Evolutionary conservation across 257 asterid genomes (phyloP).

Genomic region (Rubia yunnanensis): DNA sequence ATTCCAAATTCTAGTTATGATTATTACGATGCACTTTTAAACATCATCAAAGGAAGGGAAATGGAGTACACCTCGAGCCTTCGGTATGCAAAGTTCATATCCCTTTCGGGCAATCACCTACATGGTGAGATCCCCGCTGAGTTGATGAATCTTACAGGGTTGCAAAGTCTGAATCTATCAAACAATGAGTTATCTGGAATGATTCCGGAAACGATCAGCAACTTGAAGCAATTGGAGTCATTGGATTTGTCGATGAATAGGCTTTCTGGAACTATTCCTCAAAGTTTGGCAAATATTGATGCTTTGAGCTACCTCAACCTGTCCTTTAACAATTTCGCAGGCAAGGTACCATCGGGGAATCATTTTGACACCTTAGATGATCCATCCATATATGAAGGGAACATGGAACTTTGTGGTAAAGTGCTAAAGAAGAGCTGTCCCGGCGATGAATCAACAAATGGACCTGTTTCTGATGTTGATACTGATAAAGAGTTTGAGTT

Average conservation of each 20-base stretch:
- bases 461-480: too few species aligned
- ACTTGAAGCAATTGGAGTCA: slow-evolving; percentile 21
- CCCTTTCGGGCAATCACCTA: slow-evolving; percentile 1
- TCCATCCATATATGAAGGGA: slow-evolving; percentile 5
- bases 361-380: slow-evolving; percentile 18
- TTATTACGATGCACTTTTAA: background rate
- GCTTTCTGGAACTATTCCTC: slow-evolving; percentile 23
- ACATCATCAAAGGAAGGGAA: slow-evolving; percentile 1
- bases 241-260: slow-evolving; percentile 22
- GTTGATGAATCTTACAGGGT: background rate
- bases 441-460: background rate
- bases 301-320: slow-evolving; percentile 23
- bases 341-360: slow-evolving; percentile 27
- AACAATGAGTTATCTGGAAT: slow-evolving; percentile 19
- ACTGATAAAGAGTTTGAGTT: background rate
- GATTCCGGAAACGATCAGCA: slow-evolving; percentile 19
- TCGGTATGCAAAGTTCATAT: background rate
- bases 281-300: slow-evolving; percentile 15
- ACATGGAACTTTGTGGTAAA: background rate
- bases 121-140: slow-evolving; percentile 8
- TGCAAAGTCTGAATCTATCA: slow-evolving; percentile 15
- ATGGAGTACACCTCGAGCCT: background rate
- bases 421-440: background rate
- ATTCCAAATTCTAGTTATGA: too few species aligned
- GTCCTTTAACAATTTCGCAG: slow-evolving; percentile 22